Base-by-base conservation (phyloP, 805 yeast species). In the Candida berthetii region DNA sequence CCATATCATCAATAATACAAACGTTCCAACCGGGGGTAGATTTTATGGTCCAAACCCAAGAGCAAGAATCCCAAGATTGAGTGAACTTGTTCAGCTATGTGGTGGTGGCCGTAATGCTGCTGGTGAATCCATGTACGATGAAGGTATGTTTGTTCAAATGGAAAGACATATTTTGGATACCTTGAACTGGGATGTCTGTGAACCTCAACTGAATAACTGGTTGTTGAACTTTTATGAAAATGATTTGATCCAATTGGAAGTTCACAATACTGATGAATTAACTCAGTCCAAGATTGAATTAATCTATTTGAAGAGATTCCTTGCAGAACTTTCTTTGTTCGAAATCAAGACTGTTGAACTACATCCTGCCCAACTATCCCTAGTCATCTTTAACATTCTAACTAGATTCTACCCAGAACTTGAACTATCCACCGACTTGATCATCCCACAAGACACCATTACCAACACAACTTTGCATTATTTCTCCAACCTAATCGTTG, bases 101-200 rank as follows among this genome's bases (percentile, higher is more conserved):
- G 85, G 86, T 37, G 71, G 74, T 36, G 61, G 71, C 43, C 73
- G 78, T 52, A 72, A 72, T 42, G 60, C 64, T 17, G 81, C 81
- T 54, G 78, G 76, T 46, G 78, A 72, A 48, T 70, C 72, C 15
- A 70, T 78, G 75, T 79, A 78, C 82, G 43, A 68, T 82, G 56
- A 70, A 74, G 48, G 85, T 85, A 4, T 72, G 89, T 53, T 81
- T 76, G 48, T 87, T 87, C 96, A 85, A 59, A 85, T 85, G 95
- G 95, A 86, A 61, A 66, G 77, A 50, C 95, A 85, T 55, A 76
- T 86, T 19, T 66, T 86, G 43, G 64, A 73, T 27, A 82, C 95
- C 0, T 68, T 87, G 44, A 78, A 79, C 41, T 85, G 95, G 95
- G 66, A 69, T 69, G 65, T 87, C 40, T 74, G 74, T 37, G 86